These are phyloP conservation scores for Macadamia tetraphylla DNA, from an alignment of 164 flowering plant species.

Conservation along the genomic window DNA sequence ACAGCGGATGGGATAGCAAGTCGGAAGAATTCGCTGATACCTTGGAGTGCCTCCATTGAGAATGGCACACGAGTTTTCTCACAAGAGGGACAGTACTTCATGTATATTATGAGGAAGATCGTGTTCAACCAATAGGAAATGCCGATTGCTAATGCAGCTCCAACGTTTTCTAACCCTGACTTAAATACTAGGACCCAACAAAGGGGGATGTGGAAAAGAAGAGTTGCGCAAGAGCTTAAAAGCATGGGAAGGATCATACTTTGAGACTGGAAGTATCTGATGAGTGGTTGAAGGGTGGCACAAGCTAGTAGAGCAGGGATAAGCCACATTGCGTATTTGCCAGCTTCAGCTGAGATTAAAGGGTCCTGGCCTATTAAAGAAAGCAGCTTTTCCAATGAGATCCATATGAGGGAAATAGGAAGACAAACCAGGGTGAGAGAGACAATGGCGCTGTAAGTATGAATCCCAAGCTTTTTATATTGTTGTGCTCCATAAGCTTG, in stretches of 20 bases:
- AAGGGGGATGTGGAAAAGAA: conserved; percentile 36
- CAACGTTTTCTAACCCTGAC: conserved; percentile 31
- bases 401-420: conserved; percentile 47
- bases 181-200: conserved; percentile 55
- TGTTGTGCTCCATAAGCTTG: conserved; percentile 67
- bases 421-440: conserved; percentile 38
- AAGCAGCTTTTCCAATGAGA: conserved; percentile 35
- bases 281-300: conserved; percentile 48
- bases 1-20: conserved; percentile 79
- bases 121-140: conserved; percentile 48
- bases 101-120: conserved; percentile 29
- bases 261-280: conserved; percentile 46
- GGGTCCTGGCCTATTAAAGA: conserved; percentile 53
- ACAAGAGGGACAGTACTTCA: conserved; percentile 43
- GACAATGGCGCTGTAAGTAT: conserved; percentile 45
- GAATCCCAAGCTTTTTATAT: conserved; percentile 39
- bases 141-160: conserved; percentile 42
- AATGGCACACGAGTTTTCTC: conserved; percentile 50
- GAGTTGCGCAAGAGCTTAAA: conserved; percentile 25
- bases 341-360: conserved; percentile 46
- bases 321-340: conserved; percentile 37
- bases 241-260: conserved; percentile 46
- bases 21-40: conserved; percentile 52
- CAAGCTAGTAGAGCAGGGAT: conserved; percentile 48
- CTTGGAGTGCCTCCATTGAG: conserved; percentile 52